phyloP scores from a whole-genome alignment of 345 rosid species.

The Melaleuca quinquenervia region DNA sequence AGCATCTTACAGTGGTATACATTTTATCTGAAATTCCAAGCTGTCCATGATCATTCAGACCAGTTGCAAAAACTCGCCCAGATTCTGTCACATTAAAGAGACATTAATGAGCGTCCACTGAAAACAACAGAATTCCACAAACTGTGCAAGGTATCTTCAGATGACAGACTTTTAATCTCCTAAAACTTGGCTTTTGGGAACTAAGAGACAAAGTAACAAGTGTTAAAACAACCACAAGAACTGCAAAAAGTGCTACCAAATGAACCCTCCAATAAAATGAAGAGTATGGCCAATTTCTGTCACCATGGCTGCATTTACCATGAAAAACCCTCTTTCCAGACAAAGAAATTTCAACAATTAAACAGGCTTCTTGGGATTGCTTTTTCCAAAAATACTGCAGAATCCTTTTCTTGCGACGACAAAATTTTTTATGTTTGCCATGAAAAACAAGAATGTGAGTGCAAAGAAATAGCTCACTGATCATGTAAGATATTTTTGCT shows the following conservation, averaged over 20 bases:
- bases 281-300: background rate
- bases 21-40: slow-evolving; percentile 44
- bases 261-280: background rate
- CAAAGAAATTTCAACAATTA: background rate
- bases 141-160: background rate
- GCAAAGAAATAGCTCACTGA: background rate
- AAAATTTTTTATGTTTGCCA: background rate
- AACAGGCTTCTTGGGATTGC: background rate
- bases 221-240: background rate
- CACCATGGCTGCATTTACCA: background rate
- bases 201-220: background rate
- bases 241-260: background rate
- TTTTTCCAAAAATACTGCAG: background rate
- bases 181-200: background rate
- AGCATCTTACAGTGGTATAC: slow-evolving; percentile 42
- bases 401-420: background rate
- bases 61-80: slow-evolving; percentile 75
- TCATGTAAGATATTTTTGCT: background rate
- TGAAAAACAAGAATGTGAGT: background rate
- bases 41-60: slow-evolving; percentile 89
- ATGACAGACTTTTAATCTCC: background rate
- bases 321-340: background rate
- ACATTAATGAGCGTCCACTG: background rate
- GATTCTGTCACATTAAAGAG: slow-evolving; percentile 35
- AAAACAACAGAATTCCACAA: background rate